phyloP scores from a whole-genome alignment of 257 asterid species.

The Nicotiana undulata region DNA sequence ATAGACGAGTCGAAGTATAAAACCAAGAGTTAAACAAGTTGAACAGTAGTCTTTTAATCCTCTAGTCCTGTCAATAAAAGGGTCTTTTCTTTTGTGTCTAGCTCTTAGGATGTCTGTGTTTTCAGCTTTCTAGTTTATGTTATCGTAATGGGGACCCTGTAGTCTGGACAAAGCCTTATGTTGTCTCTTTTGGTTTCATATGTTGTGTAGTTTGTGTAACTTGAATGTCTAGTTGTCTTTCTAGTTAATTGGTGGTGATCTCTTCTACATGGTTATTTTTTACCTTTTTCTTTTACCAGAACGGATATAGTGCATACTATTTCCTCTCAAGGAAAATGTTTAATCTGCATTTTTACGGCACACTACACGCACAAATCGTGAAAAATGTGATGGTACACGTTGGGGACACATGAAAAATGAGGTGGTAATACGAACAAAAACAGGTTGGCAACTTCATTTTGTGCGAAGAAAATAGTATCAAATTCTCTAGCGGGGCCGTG shows the following conservation, averaged over 20 bases:
- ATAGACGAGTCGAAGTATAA: constrained; percentile 47
- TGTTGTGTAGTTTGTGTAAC: neutral
- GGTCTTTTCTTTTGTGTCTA: neutral
- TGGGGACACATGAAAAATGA: too few relatives aligned
- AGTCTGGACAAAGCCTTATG: neutral
- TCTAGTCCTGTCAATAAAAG: neutral
- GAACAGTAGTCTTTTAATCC: neutral
- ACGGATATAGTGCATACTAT: too few relatives aligned
- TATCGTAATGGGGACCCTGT: neutral
- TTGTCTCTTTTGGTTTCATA: neutral
- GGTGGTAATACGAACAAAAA: too few relatives aligned
- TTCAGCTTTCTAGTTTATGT: neutral
- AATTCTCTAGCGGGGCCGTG: too few relatives aligned
- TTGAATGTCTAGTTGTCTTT: neutral
- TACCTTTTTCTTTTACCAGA: too few relatives aligned
- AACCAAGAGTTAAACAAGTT: neutral
- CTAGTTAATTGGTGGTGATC: neutral
- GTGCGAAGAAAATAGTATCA: too few relatives aligned
- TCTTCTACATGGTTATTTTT: too few relatives aligned
- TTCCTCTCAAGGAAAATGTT: too few relatives aligned
- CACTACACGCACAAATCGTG: too few relatives aligned
- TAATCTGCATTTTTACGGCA: too few relatives aligned
- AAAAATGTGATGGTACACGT: too few relatives aligned
- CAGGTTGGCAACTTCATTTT: too few relatives aligned
- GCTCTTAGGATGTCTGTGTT: neutral